Percentiles rank a stretch among this genome's conserved stretches.
Conservation (phyloP, 768 basidiomycete genomes). For the Russula sp. region DNA sequence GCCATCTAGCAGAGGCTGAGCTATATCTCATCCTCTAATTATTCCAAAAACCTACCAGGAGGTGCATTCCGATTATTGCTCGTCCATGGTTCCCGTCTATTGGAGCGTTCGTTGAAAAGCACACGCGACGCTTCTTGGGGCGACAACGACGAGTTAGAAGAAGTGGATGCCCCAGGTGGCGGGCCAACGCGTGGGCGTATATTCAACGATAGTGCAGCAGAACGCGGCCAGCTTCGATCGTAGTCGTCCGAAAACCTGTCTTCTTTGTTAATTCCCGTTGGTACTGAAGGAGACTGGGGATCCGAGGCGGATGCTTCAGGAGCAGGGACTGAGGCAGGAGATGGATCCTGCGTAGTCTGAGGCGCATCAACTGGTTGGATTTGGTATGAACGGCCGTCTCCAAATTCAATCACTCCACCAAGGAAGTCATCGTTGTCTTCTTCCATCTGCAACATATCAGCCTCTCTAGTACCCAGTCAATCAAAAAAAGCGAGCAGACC, state of each 20-base stretch:
- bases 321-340: neutral
- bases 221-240: slow-evolving; percentile 94
- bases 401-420: slow-evolving; percentile 90
- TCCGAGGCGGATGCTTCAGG: slow-evolving; percentile 4
- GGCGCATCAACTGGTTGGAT: slow-evolving; percentile 51
- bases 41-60: slow-evolving; percentile 32
- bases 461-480: slow-evolving; percentile 6
- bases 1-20: slow-evolving; percentile 40
- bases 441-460: slow-evolving; percentile 57
- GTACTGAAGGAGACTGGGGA: slow-evolving; percentile 24
- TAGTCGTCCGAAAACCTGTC: slow-evolving; percentile 93
- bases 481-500: slow-evolving; percentile 48
- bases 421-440: slow-evolving; percentile 92
- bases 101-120: slow-evolving; percentile 95
- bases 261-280: slow-evolving; percentile 68
- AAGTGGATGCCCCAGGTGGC: slow-evolving; percentile 36
- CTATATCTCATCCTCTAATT: slow-evolving; percentile 34
- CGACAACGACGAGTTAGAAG: slow-evolving; percentile 44
- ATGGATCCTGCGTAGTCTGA: slow-evolving; percentile 29
- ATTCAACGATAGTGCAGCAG: slow-evolving; percentile 48
- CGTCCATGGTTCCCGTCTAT: slow-evolving; percentile 81
- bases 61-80: slow-evolving; percentile 47
- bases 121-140: slow-evolving; percentile 63
- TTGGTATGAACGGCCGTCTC: slow-evolving; percentile 89
- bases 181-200: slow-evolving; percentile 35